Percentiles rank a stretch among this genome's conserved stretches.
phyloP scores from a whole-genome alignment of 1,284 basidiomycete species.

The Uromyces viciae-fabae region DNA sequence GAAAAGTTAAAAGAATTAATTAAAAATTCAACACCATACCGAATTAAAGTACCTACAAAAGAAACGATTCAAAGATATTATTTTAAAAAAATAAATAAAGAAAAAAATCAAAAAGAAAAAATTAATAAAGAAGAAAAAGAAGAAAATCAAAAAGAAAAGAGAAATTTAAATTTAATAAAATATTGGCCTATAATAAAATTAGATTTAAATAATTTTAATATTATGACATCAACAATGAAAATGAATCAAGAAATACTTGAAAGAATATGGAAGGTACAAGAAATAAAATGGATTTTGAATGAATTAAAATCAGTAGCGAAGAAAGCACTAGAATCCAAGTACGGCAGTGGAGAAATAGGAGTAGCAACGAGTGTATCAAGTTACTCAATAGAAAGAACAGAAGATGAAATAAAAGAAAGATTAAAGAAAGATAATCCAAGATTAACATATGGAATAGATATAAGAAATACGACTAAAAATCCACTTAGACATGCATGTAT shows the following conservation, averaged over 20 bases:
- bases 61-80: neutral
- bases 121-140: neutral
- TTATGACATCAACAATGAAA: neutral
- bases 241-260: slow-evolving; percentile 8
- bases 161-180: neutral
- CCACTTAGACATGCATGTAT: slow-evolving; percentile 77
- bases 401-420: neutral
- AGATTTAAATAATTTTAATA: neutral
- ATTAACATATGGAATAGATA: slow-evolving; percentile 63
- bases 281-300: slow-evolving; percentile 1
- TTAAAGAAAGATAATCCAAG: slow-evolving; percentile 46
- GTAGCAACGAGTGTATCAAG: neutral
- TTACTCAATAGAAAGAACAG: neutral
- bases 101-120: neutral
- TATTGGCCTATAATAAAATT: slow-evolving; percentile 5
- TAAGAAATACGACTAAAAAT: slow-evolving; percentile 65
- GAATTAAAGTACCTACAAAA: slow-evolving; percentile 18
- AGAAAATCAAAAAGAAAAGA: neutral
- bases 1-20: neutral
- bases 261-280: neutral
- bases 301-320: neutral
- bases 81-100: neutral
- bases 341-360: neutral
- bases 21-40: slow-evolving; percentile 14
- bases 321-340: neutral